Conservation (phyloP, 805 yeast species). For the Torulaspora microellipsoides region DNA sequence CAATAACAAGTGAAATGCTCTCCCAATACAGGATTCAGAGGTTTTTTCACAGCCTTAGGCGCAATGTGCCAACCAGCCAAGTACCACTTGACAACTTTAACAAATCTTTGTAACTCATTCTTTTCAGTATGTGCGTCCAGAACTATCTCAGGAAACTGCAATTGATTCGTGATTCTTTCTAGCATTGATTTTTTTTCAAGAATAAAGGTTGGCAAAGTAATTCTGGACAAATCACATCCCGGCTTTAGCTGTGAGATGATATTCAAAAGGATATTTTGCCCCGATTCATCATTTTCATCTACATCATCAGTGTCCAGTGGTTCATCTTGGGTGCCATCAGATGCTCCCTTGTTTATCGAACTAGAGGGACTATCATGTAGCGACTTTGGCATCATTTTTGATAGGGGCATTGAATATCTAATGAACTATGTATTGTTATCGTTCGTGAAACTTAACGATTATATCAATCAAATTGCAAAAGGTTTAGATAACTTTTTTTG, state of each 20-base stretch:
- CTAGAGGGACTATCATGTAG: slow-evolving; percentile 7
- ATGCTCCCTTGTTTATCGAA: slow-evolving; percentile 2
- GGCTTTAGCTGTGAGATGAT: slow-evolving; percentile 89
- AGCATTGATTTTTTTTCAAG: slow-evolving; percentile 94
- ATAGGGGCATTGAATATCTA: slow-evolving; percentile 5
- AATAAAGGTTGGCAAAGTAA: slow-evolving; percentile 92
- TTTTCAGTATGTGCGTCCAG: slow-evolving; percentile 57
- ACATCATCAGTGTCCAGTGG: slow-evolving; percentile 56
- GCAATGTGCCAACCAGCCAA: slow-evolving; percentile 97
- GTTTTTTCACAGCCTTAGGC: slow-evolving; percentile 97
- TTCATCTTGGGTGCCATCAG: slow-evolving; percentile 6
- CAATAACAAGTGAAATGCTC: slow-evolving; percentile 89
- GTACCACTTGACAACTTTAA: slow-evolving; percentile 80
- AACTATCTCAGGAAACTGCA: slow-evolving; percentile 72
- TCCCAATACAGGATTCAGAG: slow-evolving; percentile 90
- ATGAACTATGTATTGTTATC: no score
- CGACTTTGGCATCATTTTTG: slow-evolving; percentile 6
- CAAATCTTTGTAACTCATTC: slow-evolving; percentile 65
- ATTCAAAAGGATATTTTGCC: slow-evolving; percentile 79
- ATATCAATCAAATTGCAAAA: no score
- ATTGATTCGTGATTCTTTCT: slow-evolving; percentile 87
- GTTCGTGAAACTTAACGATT: no score
- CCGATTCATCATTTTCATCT: slow-evolving; percentile 89
- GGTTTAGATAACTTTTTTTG: no score
- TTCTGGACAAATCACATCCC: slow-evolving; percentile 83